A percentile compares a stretch with the other conserved stretches of the same genome.
Conservation (phyloP, 495 filamentous ascomycete genomes). For the Daldinia decipiens region DNA sequence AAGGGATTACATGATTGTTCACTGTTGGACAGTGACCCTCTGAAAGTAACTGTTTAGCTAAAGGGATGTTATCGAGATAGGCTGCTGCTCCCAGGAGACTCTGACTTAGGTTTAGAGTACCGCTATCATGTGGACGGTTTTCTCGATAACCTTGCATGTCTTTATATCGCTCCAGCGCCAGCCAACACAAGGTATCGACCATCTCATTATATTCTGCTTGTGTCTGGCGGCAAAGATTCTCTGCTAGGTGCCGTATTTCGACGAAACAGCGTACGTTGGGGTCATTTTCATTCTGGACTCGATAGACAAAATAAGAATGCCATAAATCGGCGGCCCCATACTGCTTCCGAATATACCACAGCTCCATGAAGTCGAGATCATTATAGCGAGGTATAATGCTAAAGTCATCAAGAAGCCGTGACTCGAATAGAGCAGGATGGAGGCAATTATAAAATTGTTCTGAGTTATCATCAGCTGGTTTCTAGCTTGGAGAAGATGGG, state of each 20-base stretch:
- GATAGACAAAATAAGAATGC: conserved; percentile 1
- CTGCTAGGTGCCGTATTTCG: neutral
- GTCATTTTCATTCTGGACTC: neutral
- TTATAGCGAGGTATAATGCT: neutral
- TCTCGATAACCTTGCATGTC: neutral
- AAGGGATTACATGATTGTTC: neutral
- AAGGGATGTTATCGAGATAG: neutral
- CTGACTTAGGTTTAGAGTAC: neutral
- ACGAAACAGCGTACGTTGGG: neutral
- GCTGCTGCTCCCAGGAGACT: neutral
- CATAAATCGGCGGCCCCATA: neutral
- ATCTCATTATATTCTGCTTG: neutral
- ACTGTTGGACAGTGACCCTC: neutral
- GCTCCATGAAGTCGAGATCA: conserved; percentile 1
- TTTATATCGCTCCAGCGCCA: neutral
- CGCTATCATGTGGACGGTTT: neutral
- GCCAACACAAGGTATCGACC: neutral
- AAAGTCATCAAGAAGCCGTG: neutral
- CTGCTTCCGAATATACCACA: conserved; percentile 2
- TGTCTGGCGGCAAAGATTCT: neutral
- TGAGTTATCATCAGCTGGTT: neutral
- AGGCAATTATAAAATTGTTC: neutral
- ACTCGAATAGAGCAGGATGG: neutral
- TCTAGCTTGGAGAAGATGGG: neutral
- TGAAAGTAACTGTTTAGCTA: neutral